A percentile compares a stretch with the other conserved stretches of the same genome.
phyloP scores from a whole-genome alignment of 2,329 filamentous ascomycete genomes.

The Fusarium tjaetaba region DNA sequence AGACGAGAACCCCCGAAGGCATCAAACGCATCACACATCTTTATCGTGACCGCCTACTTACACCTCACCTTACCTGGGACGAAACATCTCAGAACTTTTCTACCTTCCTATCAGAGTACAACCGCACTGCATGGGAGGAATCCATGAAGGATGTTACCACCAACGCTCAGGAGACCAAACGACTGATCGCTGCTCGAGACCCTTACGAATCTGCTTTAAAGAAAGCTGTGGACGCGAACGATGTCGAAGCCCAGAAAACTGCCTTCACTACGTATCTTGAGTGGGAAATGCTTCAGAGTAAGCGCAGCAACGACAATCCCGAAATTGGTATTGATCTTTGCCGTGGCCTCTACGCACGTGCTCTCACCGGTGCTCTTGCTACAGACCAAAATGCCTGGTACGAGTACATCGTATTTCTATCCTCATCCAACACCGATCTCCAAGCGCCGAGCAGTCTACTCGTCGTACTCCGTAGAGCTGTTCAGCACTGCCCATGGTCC shows the following conservation, averaged over 20 bases:
- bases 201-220: slow-evolving; percentile 73
- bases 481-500: slow-evolving; percentile 92
- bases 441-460: slow-evolving; percentile 61
- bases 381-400: slow-evolving; percentile 82
- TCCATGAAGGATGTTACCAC: slow-evolving; percentile 76
- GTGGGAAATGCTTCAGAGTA: slow-evolving; percentile 78
- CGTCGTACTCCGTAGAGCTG: slow-evolving; percentile 81
- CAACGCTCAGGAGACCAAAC: slow-evolving; percentile 71
- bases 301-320: slow-evolving; percentile 58
- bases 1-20: slow-evolving; percentile 63
- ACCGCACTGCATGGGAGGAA: slow-evolving; percentile 75
- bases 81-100: slow-evolving; percentile 80
- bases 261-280: slow-evolving; percentile 77
- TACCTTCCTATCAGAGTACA: slow-evolving; percentile 77
- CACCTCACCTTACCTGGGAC: slow-evolving; percentile 80
- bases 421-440: slow-evolving; percentile 54
- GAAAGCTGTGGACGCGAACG: slow-evolving; percentile 64
- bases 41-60: slow-evolving; percentile 74
- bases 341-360: slow-evolving; percentile 80
- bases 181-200: slow-evolving; percentile 70
- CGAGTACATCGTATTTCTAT: slow-evolving; percentile 81
- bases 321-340: slow-evolving; percentile 62
- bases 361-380: slow-evolving; percentile 74
- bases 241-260: slow-evolving; percentile 63
- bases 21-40: slow-evolving; percentile 74